These are phyloP conservation scores for Niveomyces coronatus DNA, from an alignment of 2,329 filamentous ascomycete genomes.

Conservation along the genomic window DNA sequence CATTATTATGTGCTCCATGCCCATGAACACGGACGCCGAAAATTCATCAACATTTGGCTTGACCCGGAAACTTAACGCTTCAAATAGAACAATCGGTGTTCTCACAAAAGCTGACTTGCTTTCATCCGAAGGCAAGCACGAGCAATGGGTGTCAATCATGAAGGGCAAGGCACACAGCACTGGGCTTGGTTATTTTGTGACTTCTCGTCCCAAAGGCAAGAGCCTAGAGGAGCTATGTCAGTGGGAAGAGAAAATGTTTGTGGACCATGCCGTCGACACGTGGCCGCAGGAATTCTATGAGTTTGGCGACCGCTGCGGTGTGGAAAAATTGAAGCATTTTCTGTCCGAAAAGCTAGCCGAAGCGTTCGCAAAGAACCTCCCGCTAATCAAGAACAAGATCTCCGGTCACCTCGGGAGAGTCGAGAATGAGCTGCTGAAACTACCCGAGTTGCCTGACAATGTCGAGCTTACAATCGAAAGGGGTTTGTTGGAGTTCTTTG, in stretches of 20 bases:
- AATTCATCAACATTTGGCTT: slow-evolving; percentile 62
- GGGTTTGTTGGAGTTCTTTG: slow-evolving; percentile 47
- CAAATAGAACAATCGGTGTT: slow-evolving; percentile 57
- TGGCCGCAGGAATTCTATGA: slow-evolving; percentile 41
- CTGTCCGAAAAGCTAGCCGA: slow-evolving; percentile 42
- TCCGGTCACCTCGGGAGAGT: slow-evolving; percentile 40
- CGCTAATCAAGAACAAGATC: slow-evolving; percentile 45
- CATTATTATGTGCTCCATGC: slow-evolving; percentile 65
- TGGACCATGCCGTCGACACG: slow-evolving; percentile 22
- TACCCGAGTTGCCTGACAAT: slow-evolving; percentile 60
- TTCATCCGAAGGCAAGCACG: slow-evolving; percentile 34
- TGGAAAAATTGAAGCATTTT: slow-evolving; percentile 41
- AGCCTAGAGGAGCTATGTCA: slow-evolving; percentile 39
- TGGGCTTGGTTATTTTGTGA: slow-evolving; percentile 69
- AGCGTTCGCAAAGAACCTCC: slow-evolving; percentile 42
- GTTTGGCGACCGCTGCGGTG: slow-evolving; percentile 40
- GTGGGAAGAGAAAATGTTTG: slow-evolving; percentile 45
- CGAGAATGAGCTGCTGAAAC: slow-evolving; percentile 39
- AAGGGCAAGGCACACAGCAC: slow-evolving; percentile 49
- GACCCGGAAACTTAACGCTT: slow-evolving; percentile 46
- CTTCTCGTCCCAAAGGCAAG: slow-evolving; percentile 53
- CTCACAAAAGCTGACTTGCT: slow-evolving; percentile 78
- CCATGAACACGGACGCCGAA: slow-evolving; percentile 69
- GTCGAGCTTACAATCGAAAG: slow-evolving; percentile 55
- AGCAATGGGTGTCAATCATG: slow-evolving; percentile 56